Percentiles rank a stretch among this genome's conserved stretches.
Evolutionary conservation across 2,329 filamentous ascomycete species (phyloP).

Genomic region (Alternaria infectoria): DNA sequence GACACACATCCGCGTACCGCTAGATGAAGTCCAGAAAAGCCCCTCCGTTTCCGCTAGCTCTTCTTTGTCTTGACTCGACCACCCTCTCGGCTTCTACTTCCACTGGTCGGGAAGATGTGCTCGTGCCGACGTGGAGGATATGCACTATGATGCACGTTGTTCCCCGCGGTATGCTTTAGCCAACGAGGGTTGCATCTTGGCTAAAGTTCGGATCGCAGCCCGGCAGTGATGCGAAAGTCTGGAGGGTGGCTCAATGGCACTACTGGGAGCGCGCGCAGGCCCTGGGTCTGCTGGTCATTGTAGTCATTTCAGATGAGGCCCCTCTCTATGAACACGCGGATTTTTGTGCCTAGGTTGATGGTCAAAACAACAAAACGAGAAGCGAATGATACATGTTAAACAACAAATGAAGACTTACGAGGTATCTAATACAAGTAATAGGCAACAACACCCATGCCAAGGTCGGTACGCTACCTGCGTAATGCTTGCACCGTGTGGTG

Average conservation of each 20-base stretch:
- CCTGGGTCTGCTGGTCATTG: background rate
- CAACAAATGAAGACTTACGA: background rate
- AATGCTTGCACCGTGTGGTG: background rate
- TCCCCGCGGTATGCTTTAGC: conserved; percentile 42
- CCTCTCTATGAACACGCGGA: background rate
- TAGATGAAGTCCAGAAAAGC: conserved; percentile 51
- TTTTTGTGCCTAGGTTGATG: background rate
- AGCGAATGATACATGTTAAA: background rate
- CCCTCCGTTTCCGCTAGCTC: conserved; percentile 37
- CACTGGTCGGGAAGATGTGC: conserved; percentile 36
- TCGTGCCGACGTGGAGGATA: conserved; percentile 49
- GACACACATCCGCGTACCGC: conserved; percentile 52
- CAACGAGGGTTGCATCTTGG: conserved; percentile 47
- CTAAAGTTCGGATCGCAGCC: conserved; percentile 58
- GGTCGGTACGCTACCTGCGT: background rate
- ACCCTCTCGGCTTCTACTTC: conserved; percentile 45
- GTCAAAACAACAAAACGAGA: background rate
- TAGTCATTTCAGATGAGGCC: background rate
- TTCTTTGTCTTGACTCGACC: conserved; percentile 24
- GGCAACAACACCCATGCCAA: no score
- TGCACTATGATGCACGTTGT: conserved; percentile 50
- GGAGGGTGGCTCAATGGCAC: conserved; percentile 24
- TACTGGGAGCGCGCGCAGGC: background rate
- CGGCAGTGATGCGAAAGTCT: conserved; percentile 59
- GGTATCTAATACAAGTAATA: no score